Percentiles rank a stretch among this genome's conserved stretches.
These are phyloP conservation scores for Wallacemonas sp. DNA, from an alignment of 208 protist genomes.

Conservation along the genomic window DNA sequence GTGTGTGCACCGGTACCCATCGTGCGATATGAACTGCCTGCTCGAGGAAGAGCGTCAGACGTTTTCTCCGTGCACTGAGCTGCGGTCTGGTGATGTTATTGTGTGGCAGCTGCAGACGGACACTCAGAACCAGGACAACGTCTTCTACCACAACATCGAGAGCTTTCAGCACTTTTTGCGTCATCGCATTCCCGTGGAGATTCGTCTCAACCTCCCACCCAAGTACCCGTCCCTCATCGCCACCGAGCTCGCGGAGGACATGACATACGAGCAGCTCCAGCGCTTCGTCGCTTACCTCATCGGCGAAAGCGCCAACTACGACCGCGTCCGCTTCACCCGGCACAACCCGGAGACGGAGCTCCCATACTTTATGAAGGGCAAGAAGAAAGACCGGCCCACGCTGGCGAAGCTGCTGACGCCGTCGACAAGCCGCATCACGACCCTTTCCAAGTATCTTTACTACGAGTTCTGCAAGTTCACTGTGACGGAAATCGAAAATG, in stretches of 20 bases:
- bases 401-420: conserved; percentile 75
- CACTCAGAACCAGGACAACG: conserved; percentile 46
- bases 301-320: conserved; percentile 65
- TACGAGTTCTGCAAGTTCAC: conserved; percentile 91
- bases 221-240: conserved; percentile 66
- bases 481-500: conserved; percentile 77
- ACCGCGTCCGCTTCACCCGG: conserved; percentile 85
- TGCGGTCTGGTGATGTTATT: conserved; percentile 71
- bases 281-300: conserved; percentile 79
- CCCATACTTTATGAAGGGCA: conserved; percentile 90
- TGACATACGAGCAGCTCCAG: conserved; percentile 91
- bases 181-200: conserved; percentile 67
- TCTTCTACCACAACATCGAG: conserved; percentile 83
- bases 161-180: conserved; percentile 83
- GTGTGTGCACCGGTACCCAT: conserved; percentile 18
- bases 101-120: conserved; percentile 64
- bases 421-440: conserved; percentile 36
- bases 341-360: conserved; percentile 85
- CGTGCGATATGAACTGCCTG: conserved; percentile 36
- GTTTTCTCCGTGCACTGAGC: conserved; percentile 43
- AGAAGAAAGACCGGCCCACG: conserved; percentile 64
- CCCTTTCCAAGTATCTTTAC: conserved; percentile 71
- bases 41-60: conserved; percentile 49
- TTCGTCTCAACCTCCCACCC: conserved; percentile 71
- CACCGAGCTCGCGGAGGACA: conserved; percentile 74